These are phyloP conservation scores for Dendrocalamus sinicus DNA, from an alignment of 176 grass and related monocot species.

Conservation along the genomic window DNA sequence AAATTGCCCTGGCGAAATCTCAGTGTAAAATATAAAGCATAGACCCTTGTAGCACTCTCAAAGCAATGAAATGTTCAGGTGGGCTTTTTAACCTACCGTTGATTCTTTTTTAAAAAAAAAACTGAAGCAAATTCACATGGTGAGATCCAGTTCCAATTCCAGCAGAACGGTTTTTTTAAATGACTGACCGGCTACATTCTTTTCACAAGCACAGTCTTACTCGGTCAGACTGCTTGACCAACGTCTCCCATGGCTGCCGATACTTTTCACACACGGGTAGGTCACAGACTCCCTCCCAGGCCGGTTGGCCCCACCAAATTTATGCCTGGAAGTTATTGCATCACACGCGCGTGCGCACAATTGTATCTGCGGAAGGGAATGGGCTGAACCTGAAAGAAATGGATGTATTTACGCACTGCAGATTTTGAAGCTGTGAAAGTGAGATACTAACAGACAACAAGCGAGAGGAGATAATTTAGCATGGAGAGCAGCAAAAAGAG, in stretches of 20 bases:
- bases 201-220: not conserved
- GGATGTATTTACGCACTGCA: constrained; percentile 13
- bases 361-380: not conserved
- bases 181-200: not conserved
- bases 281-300: not conserved
- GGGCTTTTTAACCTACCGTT: too few species aligned
- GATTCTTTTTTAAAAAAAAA: too few species aligned
- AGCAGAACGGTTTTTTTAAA: not conserved
- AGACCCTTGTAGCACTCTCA: too few species aligned
- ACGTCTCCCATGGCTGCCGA: not conserved
- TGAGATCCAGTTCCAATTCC: not conserved
- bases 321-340: not conserved
- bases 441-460: not conserved
- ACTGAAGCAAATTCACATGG: not conserved
- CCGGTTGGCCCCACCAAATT: not conserved
- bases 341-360: not conserved
- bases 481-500: not conserved
- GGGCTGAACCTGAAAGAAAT: constrained; percentile 11
- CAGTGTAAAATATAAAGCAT: not conserved
- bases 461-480: not conserved
- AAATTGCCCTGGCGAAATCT: not conserved
- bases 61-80: too few species aligned
- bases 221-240: not conserved
- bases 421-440: constrained; percentile 1
- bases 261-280: not conserved